phyloP scores from a whole-genome alignment of 148 eudicot species.

The Rhododendron molle region DNA sequence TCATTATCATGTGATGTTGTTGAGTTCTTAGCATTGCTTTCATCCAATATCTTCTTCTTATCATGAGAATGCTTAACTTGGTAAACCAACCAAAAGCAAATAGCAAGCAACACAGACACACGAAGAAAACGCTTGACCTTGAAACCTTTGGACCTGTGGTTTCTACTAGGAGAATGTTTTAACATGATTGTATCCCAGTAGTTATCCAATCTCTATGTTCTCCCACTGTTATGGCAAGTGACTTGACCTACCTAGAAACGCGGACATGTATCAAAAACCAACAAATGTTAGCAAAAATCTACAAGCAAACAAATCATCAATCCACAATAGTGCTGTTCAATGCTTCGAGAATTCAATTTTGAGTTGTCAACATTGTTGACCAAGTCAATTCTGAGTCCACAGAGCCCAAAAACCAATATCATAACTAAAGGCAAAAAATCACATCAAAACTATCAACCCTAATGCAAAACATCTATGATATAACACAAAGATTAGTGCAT shows the following conservation, averaged over 20 bases:
- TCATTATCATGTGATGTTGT: conserved; percentile 6
- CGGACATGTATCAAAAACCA: neutral
- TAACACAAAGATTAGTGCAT: neutral
- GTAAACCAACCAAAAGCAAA: conserved; percentile 85
- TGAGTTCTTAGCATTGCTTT: conserved; percentile 29
- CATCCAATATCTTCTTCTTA: conserved; percentile 66
- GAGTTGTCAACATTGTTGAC: neutral
- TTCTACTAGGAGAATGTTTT: conserved; percentile 69
- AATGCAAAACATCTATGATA: neutral
- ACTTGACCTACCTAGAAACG: neutral
- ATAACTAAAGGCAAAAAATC: neutral
- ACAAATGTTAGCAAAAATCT: neutral
- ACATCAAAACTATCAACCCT: neutral
- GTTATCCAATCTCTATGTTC: neutral
- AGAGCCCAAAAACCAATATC: neutral
- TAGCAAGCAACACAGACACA: conserved; percentile 68
- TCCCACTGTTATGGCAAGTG: neutral
- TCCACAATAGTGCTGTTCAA: neutral
- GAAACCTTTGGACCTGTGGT: conserved; percentile 61
- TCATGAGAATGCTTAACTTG: conserved; percentile 93
- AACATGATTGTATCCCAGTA: conserved; percentile 36
- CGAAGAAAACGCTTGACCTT: conserved; percentile 70
- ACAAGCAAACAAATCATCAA: neutral
- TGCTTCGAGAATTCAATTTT: neutral
- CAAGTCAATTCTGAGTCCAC: neutral